These are phyloP conservation scores for Geotrichum cucujoidarum DNA, from an alignment of 1,139 yeast species.

Conservation along the genomic window DNA sequence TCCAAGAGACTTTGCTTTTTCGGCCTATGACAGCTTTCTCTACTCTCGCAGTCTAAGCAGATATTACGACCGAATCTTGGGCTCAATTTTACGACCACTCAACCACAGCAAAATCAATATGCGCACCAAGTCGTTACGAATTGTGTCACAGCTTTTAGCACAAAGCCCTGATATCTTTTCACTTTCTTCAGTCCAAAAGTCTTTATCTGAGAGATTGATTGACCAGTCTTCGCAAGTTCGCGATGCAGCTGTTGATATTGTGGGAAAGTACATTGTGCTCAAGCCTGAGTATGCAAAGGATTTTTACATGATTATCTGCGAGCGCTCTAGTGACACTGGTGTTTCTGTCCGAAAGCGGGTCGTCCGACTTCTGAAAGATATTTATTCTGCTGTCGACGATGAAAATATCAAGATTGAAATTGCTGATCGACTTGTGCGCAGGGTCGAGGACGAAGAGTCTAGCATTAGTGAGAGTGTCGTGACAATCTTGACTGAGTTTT, in stretches of 20 bases:
- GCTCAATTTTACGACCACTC: constrained; percentile 46
- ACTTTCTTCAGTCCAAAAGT: constrained; percentile 47
- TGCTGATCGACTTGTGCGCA: constrained; percentile 47
- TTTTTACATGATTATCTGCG: constrained; percentile 49
- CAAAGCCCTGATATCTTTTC: constrained; percentile 49
- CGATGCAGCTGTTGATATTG: constrained; percentile 67
- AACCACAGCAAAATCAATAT: constrained; percentile 54
- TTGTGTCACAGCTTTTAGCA: constrained; percentile 49
- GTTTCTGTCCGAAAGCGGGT: constrained; percentile 61
- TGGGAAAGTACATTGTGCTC: constrained; percentile 48
- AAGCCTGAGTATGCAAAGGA: constrained; percentile 46
- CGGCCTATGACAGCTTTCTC: constrained; percentile 20
- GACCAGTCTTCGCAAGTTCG: constrained; percentile 69
- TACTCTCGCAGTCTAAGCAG: constrained; percentile 36
- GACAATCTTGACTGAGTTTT: constrained; percentile 41
- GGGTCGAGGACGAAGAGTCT: constrained; percentile 70
- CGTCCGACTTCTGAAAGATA: constrained; percentile 46
- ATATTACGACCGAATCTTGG: constrained; percentile 52
- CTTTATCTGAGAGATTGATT: constrained; percentile 48
- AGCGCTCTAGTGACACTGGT: constrained; percentile 54
- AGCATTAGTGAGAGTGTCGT: constrained; percentile 46
- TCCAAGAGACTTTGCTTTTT: constrained; percentile 8
- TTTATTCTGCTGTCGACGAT: constrained; percentile 43
- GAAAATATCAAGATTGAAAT: constrained; percentile 42
- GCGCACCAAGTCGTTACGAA: constrained; percentile 60